These are phyloP conservation scores for Chlorella sorokiniana DNA, from an alignment of 139 green algal species.

Conservation along the genomic window DNA sequence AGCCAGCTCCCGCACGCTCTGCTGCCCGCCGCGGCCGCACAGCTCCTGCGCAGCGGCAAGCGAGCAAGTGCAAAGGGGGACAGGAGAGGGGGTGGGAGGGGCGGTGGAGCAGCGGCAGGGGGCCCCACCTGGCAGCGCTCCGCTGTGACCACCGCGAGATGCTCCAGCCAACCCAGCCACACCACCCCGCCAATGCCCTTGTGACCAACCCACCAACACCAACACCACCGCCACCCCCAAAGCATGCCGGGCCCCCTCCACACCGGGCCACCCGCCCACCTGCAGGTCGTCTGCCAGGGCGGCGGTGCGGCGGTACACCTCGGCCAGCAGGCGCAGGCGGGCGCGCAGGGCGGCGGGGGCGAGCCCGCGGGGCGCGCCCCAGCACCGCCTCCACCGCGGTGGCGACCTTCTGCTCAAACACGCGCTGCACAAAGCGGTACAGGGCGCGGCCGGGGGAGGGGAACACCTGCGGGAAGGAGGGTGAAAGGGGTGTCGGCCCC, in stretches of 20 bases:
- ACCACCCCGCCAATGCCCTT: no score
- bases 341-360: constrained; percentile 36
- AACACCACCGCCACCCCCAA: constrained; percentile 16
- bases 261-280: not conserved
- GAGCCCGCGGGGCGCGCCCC: constrained; percentile 11
- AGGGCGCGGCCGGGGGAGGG: constrained; percentile 39
- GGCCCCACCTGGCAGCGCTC: no score
- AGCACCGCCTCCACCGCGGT: constrained; percentile 54
- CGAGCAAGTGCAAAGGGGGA: not conserved
- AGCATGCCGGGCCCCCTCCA: not conserved
- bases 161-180: no score
- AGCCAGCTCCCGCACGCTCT: constrained; percentile 41
- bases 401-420: constrained; percentile 72
- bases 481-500: no score
- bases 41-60: constrained; percentile 1
- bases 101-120: not conserved
- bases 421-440: constrained; percentile 49
- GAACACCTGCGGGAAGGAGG: constrained; percentile 51
- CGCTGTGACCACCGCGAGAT: no score
- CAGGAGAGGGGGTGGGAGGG: not conserved
- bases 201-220: no score
- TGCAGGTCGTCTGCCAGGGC: constrained; percentile 50
- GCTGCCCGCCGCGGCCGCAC: constrained; percentile 1
- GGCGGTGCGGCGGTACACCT: constrained; percentile 54
- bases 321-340: constrained; percentile 57